Evolutionary conservation across 805 yeast species (phyloP), one percentile per base, ranked within the genome.

Genomic region (Debaryomyces prosopidis): DNA sequence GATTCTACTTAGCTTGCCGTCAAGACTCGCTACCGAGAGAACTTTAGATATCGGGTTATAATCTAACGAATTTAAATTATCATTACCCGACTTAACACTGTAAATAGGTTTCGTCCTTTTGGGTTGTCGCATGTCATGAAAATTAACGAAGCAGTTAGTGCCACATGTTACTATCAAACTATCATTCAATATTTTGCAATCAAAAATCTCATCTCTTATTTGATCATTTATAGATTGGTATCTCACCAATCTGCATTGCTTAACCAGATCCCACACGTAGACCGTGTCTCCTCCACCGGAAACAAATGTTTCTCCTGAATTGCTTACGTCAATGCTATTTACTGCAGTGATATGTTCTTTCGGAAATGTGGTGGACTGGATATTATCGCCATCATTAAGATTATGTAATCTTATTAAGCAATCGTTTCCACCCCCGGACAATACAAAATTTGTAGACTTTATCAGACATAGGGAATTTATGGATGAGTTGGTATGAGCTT

Each of bases 141-240:
- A 40, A 23, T 51, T 51, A 18, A 65, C 36, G 14, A 43, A 39
- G 40, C 58, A 58, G 39, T 57, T 59, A 14, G 51, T 47, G 1
- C 71, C 71, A 43, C 67, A 64, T 15, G 59, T 41, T 0, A 54
- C 61, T 15, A 60, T 35, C 42, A 65, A 31, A 15, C 52, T 43
- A 18, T 53, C 47, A 33, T 51, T 53, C 30, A 64, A 33, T 16
- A 60, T 45, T 40, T 52, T 50, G 31, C 59, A 50, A 33, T 53
- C 61, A 39, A 58, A 50, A 8, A 65, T 49, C 17, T 49, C 39
- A 46, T 45, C 41, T 26, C 42, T 35, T 9, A 16, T n/a, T 11
- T 32, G 37, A 10, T 23, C 30, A 4, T 38, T 39, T 2, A 15
- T 41, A 3, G 49, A 33, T 17, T 39, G 31, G 15, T 51, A 37